Base-by-base conservation (phyloP, 164 flowering plant genomes). In the Vitis labrusca region DNA sequence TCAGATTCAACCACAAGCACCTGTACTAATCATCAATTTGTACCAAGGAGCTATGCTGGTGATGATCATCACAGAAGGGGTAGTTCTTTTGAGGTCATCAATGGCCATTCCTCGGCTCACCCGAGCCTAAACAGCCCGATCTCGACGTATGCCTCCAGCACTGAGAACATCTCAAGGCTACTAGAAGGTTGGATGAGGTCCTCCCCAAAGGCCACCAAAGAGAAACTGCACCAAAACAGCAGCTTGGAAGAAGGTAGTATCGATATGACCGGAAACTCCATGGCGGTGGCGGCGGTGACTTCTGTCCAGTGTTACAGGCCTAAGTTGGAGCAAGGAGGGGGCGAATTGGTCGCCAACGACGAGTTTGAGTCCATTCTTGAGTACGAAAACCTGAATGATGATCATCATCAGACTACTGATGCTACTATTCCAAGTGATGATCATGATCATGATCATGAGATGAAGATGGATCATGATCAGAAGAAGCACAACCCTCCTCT, bases 291-390 rank as follows among this genome's bases (percentile, higher is more conserved):
- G 15, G 58, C 27, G 19, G 32, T n/a, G 53, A 66, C 15, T 54
- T 14, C 49, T 16, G 9, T 55, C 3, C 61, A 55, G 17, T 51
- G 55, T 12, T 65, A 23, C 10, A 37, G 57, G 12, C 70, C 71
- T 13, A 59, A 68, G 17, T 3, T 10, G 48, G 71, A 59, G 64
- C 63, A 55, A 6, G 63, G 23, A 48, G 73, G 73, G 3, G 66
- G 80, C 14, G 82, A 80, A 17, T 63, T 82, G 32, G 67, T 82
- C 1, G 66, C 82, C 14, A 72, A 74, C 47, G 88, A 86, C n/a
- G 89, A 85, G 58, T 67, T 87, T 49, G 90, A 85, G 13, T 77
- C 86, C 10, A 82, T 87, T 3, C 70, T 88, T 15, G 79, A 85
- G 2, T 83, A 87, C 62, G 90, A 88, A 59, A 84, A 79, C 55